phyloP scores from a whole-genome alignment of 2,329 filamentous ascomycete species.

The Lojkania enalia region DNA sequence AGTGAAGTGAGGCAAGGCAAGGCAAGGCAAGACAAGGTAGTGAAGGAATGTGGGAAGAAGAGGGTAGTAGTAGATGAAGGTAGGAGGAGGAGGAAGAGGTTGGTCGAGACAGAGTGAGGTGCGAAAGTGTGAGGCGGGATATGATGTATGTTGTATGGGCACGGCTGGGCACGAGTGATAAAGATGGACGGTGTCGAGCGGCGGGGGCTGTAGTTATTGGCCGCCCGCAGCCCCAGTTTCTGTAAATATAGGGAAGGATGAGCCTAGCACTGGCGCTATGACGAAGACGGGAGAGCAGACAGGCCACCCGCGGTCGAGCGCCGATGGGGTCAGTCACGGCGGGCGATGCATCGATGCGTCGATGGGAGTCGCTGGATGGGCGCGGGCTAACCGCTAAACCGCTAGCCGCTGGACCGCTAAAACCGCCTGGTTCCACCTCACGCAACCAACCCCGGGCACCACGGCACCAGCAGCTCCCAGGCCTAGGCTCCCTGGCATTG shows the following conservation, averaged over 20 bases:
- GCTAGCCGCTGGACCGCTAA: too few species aligned
- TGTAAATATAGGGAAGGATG: constrained; percentile 46
- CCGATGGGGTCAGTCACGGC: neutral
- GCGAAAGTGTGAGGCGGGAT: constrained; percentile 39
- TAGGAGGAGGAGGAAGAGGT: constrained; percentile 20
- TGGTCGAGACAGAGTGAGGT: constrained; percentile 21
- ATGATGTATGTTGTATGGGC: constrained; percentile 41
- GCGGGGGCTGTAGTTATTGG: constrained; percentile 32
- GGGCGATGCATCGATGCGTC: too few species aligned
- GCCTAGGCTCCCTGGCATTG: neutral
- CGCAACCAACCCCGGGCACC: constrained; percentile 17
- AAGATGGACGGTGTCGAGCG: constrained; percentile 22
- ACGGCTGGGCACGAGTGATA: constrained; percentile 43
- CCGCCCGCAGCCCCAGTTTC: constrained; percentile 31
- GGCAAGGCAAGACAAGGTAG: constrained; percentile 12
- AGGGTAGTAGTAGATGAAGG: constrained; percentile 24
- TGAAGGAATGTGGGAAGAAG: constrained; percentile 18
- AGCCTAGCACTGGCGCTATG: constrained; percentile 40
- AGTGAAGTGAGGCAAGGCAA: constrained; percentile 12
- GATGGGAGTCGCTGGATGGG: too few species aligned
- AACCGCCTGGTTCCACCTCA: constrained; percentile 27
- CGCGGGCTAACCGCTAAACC: too few species aligned
- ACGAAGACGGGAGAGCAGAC: constrained; percentile 41
- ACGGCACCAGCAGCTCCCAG: neutral
- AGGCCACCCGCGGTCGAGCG: constrained; percentile 31